Evolutionary conservation across 495 filamentous ascomycete genomes (phyloP), one percentile per base, ranked within the genome.

Genomic region (Cetradonia linearis): DNA sequence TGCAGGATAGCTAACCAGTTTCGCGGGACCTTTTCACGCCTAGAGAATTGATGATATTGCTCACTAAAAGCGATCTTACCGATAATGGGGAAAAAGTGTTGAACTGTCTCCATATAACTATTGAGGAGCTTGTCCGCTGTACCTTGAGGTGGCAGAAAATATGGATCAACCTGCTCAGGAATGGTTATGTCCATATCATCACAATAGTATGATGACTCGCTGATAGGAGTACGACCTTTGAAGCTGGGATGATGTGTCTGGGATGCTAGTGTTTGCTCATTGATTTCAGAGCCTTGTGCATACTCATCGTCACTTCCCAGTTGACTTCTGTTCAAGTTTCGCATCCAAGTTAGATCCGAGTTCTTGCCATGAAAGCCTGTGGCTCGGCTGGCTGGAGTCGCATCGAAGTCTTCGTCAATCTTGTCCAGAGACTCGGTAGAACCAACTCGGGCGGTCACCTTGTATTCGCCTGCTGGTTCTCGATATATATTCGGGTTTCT

Each of bases 331-430:
- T 60, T 68, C n/a, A 67, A 34, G 14, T 73, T 65, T 67, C 82
- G 81, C 64, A 85, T 77, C 84, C 84, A 87, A 31, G 74, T 76
- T 16, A 86, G 68, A 55, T 84, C 82, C 0, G 83, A 86, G 55
- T 79, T 84, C 62, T 85, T 85, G 14, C 84, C 84, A 68, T 85
- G 74, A 66, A 79, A 86, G 0, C 84, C 84, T 11, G 79, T 85
- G 4, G 77, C 75, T 55, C 76, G 64, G n/a, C 74, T 69, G 44
- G 70, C 67, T 61, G 77, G 73, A 33, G 66, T 78, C 30, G 74
- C 74, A 63, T 83, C 83, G 16, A 79, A 65, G 52, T 87, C 84
- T 65, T 86, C 80, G 46, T 81, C 72, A n/a, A 85, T 76, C 14
- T 75, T 72, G 62, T 86, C 84, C 27, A 83, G 70, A 14, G 80